A percentile compares a stretch with the other conserved stretches of the same genome.
phyloP scores from a whole-genome alignment of 106 monocot genomes.

The Amphibolis antarctica region DNA sequence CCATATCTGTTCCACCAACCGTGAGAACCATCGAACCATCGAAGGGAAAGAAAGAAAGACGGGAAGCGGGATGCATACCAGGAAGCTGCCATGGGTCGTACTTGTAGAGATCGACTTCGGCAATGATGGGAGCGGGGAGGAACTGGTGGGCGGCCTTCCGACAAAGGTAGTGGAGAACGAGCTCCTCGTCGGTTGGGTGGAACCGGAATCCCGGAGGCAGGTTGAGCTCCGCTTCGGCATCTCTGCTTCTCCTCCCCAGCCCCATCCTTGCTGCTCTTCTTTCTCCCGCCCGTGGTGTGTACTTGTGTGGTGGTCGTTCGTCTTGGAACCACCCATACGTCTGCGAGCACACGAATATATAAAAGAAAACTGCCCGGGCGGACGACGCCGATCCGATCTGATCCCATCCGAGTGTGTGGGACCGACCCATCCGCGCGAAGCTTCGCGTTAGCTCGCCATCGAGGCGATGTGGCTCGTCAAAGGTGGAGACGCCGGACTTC shows the following conservation, averaged over 20 bases:
- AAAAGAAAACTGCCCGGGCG: no score
- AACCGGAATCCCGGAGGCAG: constrained; percentile 59
- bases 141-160: constrained; percentile 14
- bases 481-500: no score
- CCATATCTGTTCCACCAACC: constrained; percentile 19
- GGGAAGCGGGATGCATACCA: constrained; percentile 6
- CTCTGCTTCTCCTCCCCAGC: constrained; percentile 23
- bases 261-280: neutral
- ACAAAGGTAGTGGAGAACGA: constrained; percentile 41
- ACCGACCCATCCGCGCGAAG: no score
- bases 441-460: no score
- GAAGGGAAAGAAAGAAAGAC: neutral
- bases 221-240: constrained; percentile 42
- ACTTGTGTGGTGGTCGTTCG: neutral
- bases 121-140: constrained; percentile 43
- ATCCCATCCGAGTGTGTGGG: no score
- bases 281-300: neutral
- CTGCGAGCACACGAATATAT: neutral
- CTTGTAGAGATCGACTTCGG: constrained; percentile 56
- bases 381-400: no score
- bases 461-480: no score
- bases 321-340: neutral
- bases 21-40: neutral
- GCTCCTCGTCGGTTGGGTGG: constrained; percentile 65
- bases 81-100: constrained; percentile 51